These are phyloP conservation scores for Phytophthora europaea DNA, from an alignment of 352 stramenopile species.

Conservation along the genomic window DNA sequence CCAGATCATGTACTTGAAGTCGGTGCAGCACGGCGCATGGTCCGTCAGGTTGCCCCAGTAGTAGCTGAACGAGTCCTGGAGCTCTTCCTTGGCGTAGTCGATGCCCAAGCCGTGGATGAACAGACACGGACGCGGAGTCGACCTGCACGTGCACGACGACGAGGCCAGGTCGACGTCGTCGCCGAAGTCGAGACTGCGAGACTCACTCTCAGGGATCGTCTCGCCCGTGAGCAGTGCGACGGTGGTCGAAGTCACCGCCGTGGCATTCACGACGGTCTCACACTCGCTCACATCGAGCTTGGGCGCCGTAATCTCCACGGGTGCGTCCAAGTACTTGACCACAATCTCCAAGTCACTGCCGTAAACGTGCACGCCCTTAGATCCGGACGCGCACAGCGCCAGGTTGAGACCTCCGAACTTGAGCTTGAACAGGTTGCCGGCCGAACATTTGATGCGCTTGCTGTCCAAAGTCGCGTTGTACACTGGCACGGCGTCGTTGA, in stretches of 20 bases:
- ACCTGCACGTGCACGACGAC: slow-evolving; percentile 42
- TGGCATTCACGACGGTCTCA: slow-evolving; percentile 26
- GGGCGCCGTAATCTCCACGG: slow-evolving; percentile 30
- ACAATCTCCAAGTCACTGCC: slow-evolving; percentile 43
- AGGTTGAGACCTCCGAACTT: slow-evolving; percentile 39
- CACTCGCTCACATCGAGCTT: slow-evolving; percentile 25
- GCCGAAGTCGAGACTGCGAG: slow-evolving; percentile 18
- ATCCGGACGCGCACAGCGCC: slow-evolving; percentile 39
- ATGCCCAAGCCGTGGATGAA: slow-evolving; percentile 58
- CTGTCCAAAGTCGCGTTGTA: slow-evolving; percentile 18
- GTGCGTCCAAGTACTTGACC: slow-evolving; percentile 34
- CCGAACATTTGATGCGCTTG: slow-evolving; percentile 37
- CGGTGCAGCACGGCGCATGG: slow-evolving; percentile 58
- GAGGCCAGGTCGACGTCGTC: slow-evolving; percentile 6
- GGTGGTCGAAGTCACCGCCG: slow-evolving; percentile 26
- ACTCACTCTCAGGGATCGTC: slow-evolving; percentile 27
- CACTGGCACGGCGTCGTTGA: slow-evolving; percentile 33
- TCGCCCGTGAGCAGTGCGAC: slow-evolving; percentile 43
- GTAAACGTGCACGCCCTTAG: slow-evolving; percentile 31
- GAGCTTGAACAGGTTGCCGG: slow-evolving; percentile 45
- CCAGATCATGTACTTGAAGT: slow-evolving; percentile 55
- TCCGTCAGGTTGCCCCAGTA: slow-evolving; percentile 55
- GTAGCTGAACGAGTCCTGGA: slow-evolving; percentile 41
- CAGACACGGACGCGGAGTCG: slow-evolving; percentile 48
- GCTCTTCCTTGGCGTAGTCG: slow-evolving; percentile 19